phyloP scores from a whole-genome alignment of 306 rosid genomes.

The Lathyrus tuberosus region DNA sequence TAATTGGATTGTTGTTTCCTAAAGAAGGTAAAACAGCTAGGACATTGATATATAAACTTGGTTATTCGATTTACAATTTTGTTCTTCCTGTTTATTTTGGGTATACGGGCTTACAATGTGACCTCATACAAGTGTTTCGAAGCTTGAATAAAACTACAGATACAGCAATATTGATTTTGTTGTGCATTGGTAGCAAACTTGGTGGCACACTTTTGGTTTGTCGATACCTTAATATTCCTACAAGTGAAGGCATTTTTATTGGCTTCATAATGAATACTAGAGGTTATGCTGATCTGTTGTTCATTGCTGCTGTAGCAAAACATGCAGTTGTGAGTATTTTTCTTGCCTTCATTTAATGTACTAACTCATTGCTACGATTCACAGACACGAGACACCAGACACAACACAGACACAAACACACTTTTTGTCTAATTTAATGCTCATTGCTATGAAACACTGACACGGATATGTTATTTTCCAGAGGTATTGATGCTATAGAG shows the following conservation, averaged over 20 bases:
- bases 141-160: slow-evolving; percentile 20
- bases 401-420: too few relatives aligned
- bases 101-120: slow-evolving; percentile 78
- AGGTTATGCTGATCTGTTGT: slow-evolving; percentile 89
- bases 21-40: slow-evolving; percentile 88
- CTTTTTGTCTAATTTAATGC: too few relatives aligned
- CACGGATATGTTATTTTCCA: too few relatives aligned
- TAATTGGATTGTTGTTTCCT: slow-evolving; percentile 67
- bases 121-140: slow-evolving; percentile 44
- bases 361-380: background rate
- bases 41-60: slow-evolving; percentile 70
- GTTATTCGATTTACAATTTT: slow-evolving; percentile 81
- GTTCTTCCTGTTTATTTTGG: slow-evolving; percentile 86
- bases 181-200: slow-evolving; percentile 75
- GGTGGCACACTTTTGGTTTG: slow-evolving; percentile 73
- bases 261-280: slow-evolving; percentile 78
- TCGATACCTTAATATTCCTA: slow-evolving; percentile 64
- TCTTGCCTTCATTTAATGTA: slow-evolving; percentile 9
- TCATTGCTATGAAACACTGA: too few relatives aligned
- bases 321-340: slow-evolving; percentile 53
- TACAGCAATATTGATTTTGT: slow-evolving; percentile 51
- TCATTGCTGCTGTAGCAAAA: slow-evolving; percentile 70
- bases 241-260: slow-evolving; percentile 69
- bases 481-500: too few relatives aligned
- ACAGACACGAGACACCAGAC: too few relatives aligned